These are phyloP conservation scores for Lactarius pseudohatsudake DNA, from an alignment of 768 basidiomycete species.

Conservation along the genomic window DNA sequence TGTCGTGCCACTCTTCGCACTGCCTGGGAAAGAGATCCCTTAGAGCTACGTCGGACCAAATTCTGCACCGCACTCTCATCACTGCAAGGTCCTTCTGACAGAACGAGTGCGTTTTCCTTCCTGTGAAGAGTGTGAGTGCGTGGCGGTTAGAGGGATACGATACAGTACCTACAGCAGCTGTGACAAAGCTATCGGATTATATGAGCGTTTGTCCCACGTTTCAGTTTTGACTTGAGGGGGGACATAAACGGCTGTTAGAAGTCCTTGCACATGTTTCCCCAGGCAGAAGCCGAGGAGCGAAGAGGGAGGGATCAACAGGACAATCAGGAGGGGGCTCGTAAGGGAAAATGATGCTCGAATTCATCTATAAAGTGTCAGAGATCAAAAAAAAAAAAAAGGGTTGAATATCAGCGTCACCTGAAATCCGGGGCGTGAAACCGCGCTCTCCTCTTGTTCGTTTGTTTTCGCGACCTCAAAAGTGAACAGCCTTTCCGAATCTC, in stretches of 20 bases:
- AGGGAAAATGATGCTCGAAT: background rate
- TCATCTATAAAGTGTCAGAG: slow-evolving; percentile 4
- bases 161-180: background rate
- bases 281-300: slow-evolving; percentile 9
- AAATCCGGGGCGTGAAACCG: slow-evolving; percentile 46
- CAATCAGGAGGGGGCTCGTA: background rate
- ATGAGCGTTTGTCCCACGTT: background rate
- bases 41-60: slow-evolving; percentile 5
- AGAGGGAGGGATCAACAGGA: background rate
- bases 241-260: slow-evolving; percentile 14
- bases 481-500: slow-evolving; percentile 48
- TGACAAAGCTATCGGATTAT: background rate
- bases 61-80: background rate
- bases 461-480: slow-evolving; percentile 55
- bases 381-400: background rate
- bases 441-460: slow-evolving; percentile 54
- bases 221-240: background rate
- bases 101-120: background rate
- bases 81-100: slow-evolving; percentile 10
- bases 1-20: background rate
- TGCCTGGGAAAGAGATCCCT: background rate
- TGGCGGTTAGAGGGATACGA: no score
- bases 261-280: slow-evolving; percentile 30
- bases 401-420: slow-evolving; percentile 11
- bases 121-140: background rate